Evolutionary conservation across 768 basidiomycete genomes (phyloP).

Genomic region (Hygrophorus pudorinus): DNA sequence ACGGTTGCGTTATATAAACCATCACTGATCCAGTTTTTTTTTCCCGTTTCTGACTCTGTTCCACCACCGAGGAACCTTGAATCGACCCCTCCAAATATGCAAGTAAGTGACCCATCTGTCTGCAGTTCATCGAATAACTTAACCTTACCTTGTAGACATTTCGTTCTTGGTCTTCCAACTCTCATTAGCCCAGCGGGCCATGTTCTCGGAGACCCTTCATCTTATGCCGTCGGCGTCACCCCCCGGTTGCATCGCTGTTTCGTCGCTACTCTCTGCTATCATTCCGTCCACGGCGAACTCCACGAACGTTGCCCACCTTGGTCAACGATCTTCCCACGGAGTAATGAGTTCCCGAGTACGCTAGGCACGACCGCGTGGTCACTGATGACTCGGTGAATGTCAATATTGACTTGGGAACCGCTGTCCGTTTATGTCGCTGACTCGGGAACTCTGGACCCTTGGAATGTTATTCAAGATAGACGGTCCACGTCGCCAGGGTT

Average conservation of each 20-base stretch:
- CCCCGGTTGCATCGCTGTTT: too few relatives aligned
- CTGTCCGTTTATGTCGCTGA: not conserved
- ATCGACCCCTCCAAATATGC: too few relatives aligned
- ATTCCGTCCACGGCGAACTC: not conserved
- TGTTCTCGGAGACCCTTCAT: too few relatives aligned
- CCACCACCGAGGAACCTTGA: too few relatives aligned
- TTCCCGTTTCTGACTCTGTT: not conserved
- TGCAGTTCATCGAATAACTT: too few relatives aligned
- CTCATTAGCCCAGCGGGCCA: not conserved
- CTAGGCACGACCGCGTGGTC: slow-evolving; percentile 8
- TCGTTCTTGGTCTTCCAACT: too few relatives aligned
- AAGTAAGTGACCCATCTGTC: too few relatives aligned
- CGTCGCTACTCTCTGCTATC: not conserved
- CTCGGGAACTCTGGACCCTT: slow-evolving; percentile 1
- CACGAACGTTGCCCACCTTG: not conserved
- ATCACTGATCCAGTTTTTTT: not conserved
- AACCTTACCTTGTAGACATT: too few relatives aligned
- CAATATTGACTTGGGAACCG: not conserved
- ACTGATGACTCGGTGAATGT: slow-evolving; percentile 24
- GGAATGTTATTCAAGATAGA: too few relatives aligned
- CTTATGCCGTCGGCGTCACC: too few relatives aligned
- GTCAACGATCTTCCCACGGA: slow-evolving; percentile 12
- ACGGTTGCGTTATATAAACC: slow-evolving; percentile 14
- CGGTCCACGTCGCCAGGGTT: too few relatives aligned
- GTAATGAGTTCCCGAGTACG: slow-evolving; percentile 33